phyloP scores from a whole-genome alignment of 1,284 basidiomycete species.

The Ganoderma multipileum region DNA sequence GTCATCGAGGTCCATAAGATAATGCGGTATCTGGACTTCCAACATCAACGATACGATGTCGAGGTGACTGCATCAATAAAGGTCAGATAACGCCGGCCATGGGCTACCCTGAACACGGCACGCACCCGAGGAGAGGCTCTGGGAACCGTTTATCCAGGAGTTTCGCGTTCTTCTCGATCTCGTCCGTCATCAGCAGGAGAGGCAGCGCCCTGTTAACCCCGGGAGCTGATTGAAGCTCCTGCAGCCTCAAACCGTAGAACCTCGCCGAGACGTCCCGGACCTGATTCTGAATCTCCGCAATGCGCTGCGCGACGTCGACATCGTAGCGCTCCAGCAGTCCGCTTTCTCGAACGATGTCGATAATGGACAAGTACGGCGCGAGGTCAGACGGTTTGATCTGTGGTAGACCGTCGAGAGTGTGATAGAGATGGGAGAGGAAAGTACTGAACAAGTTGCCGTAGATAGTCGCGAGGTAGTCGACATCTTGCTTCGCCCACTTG shows the following conservation, averaged over 20 bases:
- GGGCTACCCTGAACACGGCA: conserved; percentile 20
- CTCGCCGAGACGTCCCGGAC: conserved; percentile 74
- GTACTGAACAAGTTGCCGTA: conserved; percentile 86
- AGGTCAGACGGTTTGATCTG: conserved; percentile 75
- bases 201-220: conserved; percentile 84
- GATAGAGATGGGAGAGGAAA: conserved; percentile 87
- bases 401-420: conserved; percentile 79
- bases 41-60: conserved; percentile 83
- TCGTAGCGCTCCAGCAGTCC: conserved; percentile 72
- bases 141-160: conserved; percentile 86
- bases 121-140: conserved; percentile 81
- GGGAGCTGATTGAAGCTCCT: conserved; percentile 68
- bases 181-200: conserved; percentile 83
- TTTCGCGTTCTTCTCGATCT: conserved; percentile 89
- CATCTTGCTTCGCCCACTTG: conserved; percentile 85
- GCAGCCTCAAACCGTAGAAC: conserved; percentile 74
- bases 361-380: conserved; percentile 66
- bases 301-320: conserved; percentile 66
- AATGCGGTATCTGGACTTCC: conserved; percentile 77
- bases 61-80: conserved; percentile 56
- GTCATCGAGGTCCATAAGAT: conserved; percentile 78
- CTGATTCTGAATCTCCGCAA: conserved; percentile 75
- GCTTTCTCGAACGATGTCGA: conserved; percentile 77
- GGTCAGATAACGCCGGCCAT: background rate
- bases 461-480: conserved; percentile 72